Evolutionary conservation across 2,329 filamentous ascomycete genomes (phyloP).

Genomic region (Penicillium psychrosexuale): DNA sequence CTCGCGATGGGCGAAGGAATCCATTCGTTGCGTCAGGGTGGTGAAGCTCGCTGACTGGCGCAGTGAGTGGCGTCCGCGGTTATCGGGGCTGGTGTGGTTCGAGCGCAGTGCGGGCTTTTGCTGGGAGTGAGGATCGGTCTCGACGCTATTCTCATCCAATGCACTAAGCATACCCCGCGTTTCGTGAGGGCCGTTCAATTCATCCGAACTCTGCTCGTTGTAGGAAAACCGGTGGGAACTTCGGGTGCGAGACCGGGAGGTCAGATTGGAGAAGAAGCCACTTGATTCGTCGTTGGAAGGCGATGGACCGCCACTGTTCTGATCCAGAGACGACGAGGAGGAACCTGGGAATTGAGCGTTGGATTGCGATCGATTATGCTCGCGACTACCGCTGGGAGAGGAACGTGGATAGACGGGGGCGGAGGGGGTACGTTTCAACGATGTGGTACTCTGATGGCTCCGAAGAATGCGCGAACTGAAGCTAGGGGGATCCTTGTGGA

Average conservation of each 20-base stretch:
- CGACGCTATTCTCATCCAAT: slow-evolving; percentile 40
- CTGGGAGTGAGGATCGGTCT: slow-evolving; percentile 31
- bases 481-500: slow-evolving; percentile 46
- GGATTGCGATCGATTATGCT: slow-evolving; percentile 46
- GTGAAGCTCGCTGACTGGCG: slow-evolving; percentile 66
- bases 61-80: slow-evolving; percentile 55
- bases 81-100: slow-evolving; percentile 55
- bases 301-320: slow-evolving; percentile 41
- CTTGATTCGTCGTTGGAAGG: slow-evolving; percentile 37
- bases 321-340: slow-evolving; percentile 49
- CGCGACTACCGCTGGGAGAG: slow-evolving; percentile 38
- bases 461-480: slow-evolving; percentile 41
- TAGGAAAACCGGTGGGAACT: slow-evolving; percentile 37
- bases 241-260: slow-evolving; percentile 33
- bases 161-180: slow-evolving; percentile 45
- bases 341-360: slow-evolving; percentile 44
- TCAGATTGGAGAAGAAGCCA: slow-evolving; percentile 26
- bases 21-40: slow-evolving; percentile 51
- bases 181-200: slow-evolving; percentile 46
- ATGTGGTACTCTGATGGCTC: slow-evolving; percentile 43
- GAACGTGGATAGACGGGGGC: slow-evolving; percentile 46
- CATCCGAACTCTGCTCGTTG: slow-evolving; percentile 43
- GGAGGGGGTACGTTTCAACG: slow-evolving; percentile 48
- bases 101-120: slow-evolving; percentile 44
- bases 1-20: slow-evolving; percentile 46